A percentile compares a stretch with the other conserved stretches of the same genome.
Conservation (phyloP, 2,329 filamentous ascomycete genomes). For the Ceratocystis papillata region DNA sequence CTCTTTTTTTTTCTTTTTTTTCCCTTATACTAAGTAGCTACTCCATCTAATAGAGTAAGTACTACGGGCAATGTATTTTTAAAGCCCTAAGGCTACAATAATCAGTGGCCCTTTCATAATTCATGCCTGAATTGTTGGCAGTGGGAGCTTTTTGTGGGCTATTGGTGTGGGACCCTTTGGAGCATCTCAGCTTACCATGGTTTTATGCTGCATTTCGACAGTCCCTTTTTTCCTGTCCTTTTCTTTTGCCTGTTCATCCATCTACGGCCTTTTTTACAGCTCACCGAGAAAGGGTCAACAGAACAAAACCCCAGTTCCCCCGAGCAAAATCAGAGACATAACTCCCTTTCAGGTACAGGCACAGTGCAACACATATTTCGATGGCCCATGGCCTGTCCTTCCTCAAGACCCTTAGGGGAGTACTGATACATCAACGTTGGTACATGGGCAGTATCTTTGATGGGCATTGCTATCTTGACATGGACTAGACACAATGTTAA, state of each 20-base stretch:
- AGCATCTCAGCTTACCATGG: neutral
- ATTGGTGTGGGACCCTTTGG: conserved; percentile 6
- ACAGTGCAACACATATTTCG: no score
- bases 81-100: no score
- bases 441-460: no score
- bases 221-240: neutral
- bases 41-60: neutral
- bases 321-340: neutral
- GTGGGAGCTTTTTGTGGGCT: neutral
- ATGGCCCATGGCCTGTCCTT: no score
- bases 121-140: neutral
- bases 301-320: neutral
- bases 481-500: no score
- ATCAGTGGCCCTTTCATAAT: neutral
- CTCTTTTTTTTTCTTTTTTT: neutral
- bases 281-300: neutral
- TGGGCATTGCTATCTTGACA: no score
- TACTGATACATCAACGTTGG: no score
- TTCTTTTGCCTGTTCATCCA: neutral
- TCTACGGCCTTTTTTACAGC: neutral
- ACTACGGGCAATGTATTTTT: no score
- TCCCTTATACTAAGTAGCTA: neutral
- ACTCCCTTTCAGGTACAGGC: conserved; percentile 7
- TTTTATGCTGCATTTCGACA: no score
- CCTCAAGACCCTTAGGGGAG: no score